Evolutionary conservation across 805 yeast genomes (phyloP), one percentile per base, ranked within the genome.

Genomic region (Phaffomyces opuntiae): DNA sequence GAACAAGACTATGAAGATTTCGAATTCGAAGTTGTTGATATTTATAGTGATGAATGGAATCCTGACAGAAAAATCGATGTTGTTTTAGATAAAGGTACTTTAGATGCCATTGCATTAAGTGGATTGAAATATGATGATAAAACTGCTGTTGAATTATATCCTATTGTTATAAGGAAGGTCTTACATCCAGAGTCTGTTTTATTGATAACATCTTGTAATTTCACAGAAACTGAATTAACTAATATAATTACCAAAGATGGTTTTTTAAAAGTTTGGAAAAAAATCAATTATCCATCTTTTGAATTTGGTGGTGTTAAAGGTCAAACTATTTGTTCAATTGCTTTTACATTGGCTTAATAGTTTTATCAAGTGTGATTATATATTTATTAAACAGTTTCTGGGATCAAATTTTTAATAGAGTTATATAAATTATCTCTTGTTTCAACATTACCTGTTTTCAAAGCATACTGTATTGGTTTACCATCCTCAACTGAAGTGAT

Each of bases 101-200:
- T 93, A 21, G 99, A 93, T 66, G 99, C 99, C 6, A 91, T 93
- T 50, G 97, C 96, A 0, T 72, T 93, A 39, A 87, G 87, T 61
- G 83, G 83, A 21, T 53, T 68, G 2, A 72, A 64, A 19, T 76
- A 75, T 48, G 72, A 65, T 9, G 66, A 65, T 12, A 67, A 69
- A 47, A 72, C 75, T 16, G 74, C 78, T 3, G 67, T 75, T 47
- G 79, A 82, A 26, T 67, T 78, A 14, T 91, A 93, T 56, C 80
- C 89, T 0, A 51, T 53, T 0, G 80, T 77, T 33, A 81, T 87
- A 19, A 68, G 69, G 39, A 72, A 74, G 45, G 53, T 87, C 43
- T 65, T 93, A 64, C 72, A 73, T 38, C 51, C 62, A 13, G 74
- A 69, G n/a, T 78, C 81, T 19, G 75, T 91, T 0, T 62, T 82